phyloP scores from a whole-genome alignment of 2,329 filamentous ascomycete species.

The Aspergillus proliferans region DNA sequence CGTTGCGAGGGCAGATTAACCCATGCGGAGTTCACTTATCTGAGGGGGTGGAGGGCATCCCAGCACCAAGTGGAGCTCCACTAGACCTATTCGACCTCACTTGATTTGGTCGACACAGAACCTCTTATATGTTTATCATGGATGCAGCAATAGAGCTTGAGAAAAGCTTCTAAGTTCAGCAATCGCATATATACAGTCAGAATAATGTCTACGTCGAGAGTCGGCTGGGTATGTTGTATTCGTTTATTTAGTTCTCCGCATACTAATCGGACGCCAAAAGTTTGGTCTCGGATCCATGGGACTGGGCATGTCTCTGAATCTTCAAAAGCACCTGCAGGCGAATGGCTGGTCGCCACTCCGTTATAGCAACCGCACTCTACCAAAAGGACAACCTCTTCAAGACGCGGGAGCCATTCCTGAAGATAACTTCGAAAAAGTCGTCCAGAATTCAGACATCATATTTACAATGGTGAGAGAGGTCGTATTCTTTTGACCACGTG shows the following conservation, averaged over 20 bases:
- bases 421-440: constrained; percentile 31
- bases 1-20: no score
- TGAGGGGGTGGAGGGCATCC: no score
- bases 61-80: no score
- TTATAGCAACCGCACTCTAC: constrained; percentile 46
- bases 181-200: no score
- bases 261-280: background rate
- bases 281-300: constrained; percentile 50
- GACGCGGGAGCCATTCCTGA: background rate
- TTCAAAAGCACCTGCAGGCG: constrained; percentile 38
- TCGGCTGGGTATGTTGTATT: constrained; percentile 11
- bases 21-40: no score
- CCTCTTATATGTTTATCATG: no score
- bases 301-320: constrained; percentile 44
- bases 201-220: background rate
- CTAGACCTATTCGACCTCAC: no score
- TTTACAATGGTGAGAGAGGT: constrained; percentile 26
- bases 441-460: constrained; percentile 26
- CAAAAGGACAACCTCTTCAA: constrained; percentile 9
- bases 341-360: constrained; percentile 21
- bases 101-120: no score
- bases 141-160: no score
- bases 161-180: no score
- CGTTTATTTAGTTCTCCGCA: background rate
- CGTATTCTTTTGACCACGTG: background rate